Conservation (phyloP, 768 basidiomycete genomes). For the Pilatotrama ljubarskyi region DNA sequence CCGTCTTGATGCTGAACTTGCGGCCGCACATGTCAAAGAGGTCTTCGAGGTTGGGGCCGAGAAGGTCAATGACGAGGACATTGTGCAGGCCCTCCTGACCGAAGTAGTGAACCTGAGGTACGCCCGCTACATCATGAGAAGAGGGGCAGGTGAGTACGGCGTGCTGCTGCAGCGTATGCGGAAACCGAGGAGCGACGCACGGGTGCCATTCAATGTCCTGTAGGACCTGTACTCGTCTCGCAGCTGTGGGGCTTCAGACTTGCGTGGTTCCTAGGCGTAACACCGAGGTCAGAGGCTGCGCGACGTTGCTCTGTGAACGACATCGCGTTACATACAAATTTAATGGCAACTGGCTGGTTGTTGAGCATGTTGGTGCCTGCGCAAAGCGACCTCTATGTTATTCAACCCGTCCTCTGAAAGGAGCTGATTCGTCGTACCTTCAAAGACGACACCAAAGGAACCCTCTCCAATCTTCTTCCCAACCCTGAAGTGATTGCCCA, state of each 20-base stretch:
- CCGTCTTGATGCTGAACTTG: constrained; percentile 97
- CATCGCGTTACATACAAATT: constrained; percentile 69
- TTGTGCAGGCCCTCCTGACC: constrained; percentile 99
- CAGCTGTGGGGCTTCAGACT: constrained; percentile 97
- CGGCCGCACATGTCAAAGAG: constrained; percentile 99
- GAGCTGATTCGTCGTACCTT: constrained; percentile 56
- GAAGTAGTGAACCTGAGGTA: constrained; percentile 98
- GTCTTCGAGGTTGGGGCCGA: constrained; percentile 98
- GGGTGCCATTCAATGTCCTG: constrained; percentile 88
- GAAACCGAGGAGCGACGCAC: constrained; percentile 47
- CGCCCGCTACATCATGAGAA: constrained; percentile 66
- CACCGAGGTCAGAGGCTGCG: background rate
- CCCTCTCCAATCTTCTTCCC: constrained; percentile 99
- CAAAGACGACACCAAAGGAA: constrained; percentile 97
- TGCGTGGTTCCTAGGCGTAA: constrained; percentile 77
- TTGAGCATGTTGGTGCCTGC: constrained; percentile 84
- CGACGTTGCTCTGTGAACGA: background rate
- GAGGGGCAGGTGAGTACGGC: background rate
- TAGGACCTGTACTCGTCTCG: constrained; percentile 97
- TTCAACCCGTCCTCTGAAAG: background rate
- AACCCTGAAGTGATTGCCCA: constrained; percentile 81
- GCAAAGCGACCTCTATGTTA: constrained; percentile 9
- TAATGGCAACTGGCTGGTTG: constrained; percentile 90
- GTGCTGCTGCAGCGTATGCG: constrained; percentile 1
- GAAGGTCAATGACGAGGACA: constrained; percentile 88